Evolutionary conservation across 2,329 filamentous ascomycete genomes (phyloP).

Genomic region (Alternaria novae-zelandiae): DNA sequence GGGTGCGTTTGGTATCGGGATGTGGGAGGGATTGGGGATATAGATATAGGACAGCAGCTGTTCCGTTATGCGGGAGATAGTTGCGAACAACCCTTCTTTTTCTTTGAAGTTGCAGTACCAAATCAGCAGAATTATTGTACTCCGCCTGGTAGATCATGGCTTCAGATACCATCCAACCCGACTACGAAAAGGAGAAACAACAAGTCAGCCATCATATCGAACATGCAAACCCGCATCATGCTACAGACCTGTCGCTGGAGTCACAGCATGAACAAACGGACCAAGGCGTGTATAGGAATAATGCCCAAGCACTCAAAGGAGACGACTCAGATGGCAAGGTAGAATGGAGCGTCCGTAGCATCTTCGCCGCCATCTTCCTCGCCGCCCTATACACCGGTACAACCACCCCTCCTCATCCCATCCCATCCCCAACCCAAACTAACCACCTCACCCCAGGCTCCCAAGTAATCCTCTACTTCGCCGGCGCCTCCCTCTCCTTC

Average conservation of each 20-base stretch:
- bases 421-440: background rate
- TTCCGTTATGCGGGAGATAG: background rate
- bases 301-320: slow-evolving; percentile 46
- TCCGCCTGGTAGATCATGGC: background rate
- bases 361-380: slow-evolving; percentile 46
- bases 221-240: slow-evolving; percentile 21
- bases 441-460: slow-evolving; percentile 28
- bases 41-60: background rate
- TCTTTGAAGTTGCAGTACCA: background rate
- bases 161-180: slow-evolving; percentile 1
- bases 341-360: slow-evolving; percentile 42
- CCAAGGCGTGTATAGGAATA: slow-evolving; percentile 44
- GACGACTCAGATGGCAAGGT: slow-evolving; percentile 51
- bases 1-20: background rate
- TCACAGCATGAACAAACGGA: slow-evolving; percentile 34
- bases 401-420: background rate
- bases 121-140: background rate
- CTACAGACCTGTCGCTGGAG: slow-evolving; percentile 28
- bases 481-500: slow-evolving; percentile 40
- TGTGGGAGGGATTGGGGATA: background rate
- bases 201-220: slow-evolving; percentile 33
- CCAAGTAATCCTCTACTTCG: slow-evolving; percentile 45
- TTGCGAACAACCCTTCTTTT: background rate
- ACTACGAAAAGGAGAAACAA: slow-evolving; percentile 32
- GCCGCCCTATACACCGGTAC: slow-evolving; percentile 47